These are phyloP conservation scores for Fusarium falciforme DNA, from an alignment of 2,329 filamentous ascomycete genomes.

Conservation along the genomic window DNA sequence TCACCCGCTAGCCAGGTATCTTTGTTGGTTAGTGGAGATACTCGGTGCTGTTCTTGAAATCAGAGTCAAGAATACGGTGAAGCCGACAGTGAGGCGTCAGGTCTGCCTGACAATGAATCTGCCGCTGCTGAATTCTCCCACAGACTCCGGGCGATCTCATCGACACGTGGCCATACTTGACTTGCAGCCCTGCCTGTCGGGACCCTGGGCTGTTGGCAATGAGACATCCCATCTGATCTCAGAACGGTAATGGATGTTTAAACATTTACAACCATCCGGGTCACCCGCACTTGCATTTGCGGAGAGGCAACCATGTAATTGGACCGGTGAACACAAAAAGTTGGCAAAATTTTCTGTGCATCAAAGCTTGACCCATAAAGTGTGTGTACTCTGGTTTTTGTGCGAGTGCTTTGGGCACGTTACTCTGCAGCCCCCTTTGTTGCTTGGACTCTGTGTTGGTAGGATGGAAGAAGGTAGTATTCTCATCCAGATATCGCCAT, in stretches of 20 bases:
- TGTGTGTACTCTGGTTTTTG: neutral
- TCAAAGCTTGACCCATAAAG: neutral
- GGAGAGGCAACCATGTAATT: neutral
- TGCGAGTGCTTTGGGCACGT: neutral
- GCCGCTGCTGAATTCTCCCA: neutral
- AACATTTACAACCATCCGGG: neutral
- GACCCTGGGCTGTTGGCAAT: neutral
- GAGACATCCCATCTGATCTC: neutral
- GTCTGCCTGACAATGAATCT: neutral
- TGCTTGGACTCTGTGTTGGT: neutral
- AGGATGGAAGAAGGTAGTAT: neutral
- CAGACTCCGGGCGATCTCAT: neutral
- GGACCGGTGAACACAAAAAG: neutral
- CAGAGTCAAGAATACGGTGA: neutral
- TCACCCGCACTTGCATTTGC: neutral
- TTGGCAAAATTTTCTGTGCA: neutral
- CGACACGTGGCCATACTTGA: conserved; percentile 15
- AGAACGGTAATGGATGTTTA: neutral
- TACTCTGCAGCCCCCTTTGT: neutral
- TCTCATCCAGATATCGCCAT: neutral
- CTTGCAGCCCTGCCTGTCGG: neutral
- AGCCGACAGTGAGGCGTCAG: neutral
- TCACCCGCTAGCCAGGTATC: neutral
- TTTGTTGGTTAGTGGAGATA: neutral
- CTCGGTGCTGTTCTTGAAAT: neutral